Percentiles rank a stretch among this genome's conserved stretches.
Conservation (phyloP, 2,329 filamentous ascomycete genomes). For the Dendrostoma leiphaemia region DNA sequence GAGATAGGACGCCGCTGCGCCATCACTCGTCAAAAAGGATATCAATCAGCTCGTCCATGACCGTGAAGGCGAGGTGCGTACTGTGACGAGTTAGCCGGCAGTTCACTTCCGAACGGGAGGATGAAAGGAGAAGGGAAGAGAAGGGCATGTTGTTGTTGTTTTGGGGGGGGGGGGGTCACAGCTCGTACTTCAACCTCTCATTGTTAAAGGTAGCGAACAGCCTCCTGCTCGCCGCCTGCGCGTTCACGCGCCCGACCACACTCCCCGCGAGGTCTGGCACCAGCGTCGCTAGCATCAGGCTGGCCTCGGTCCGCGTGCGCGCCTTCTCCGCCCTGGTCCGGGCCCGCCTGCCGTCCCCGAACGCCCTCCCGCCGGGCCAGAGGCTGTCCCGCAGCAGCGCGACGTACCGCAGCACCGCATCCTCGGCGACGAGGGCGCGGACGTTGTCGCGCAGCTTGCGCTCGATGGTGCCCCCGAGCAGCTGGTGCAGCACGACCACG, state of each 20-base stretch:
- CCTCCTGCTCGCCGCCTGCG: conserved; percentile 82
- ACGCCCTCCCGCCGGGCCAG: conserved; percentile 67
- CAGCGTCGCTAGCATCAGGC: conserved; percentile 82
- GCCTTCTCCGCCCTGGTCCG: conserved; percentile 72
- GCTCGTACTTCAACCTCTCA: conserved; percentile 76
- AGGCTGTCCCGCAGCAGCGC: conserved; percentile 69
- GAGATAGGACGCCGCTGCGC: background rate
- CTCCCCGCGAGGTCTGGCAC: conserved; percentile 88
- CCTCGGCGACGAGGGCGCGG: conserved; percentile 71
- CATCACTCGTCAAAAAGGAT: conserved; percentile 56
- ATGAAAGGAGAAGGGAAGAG: background rate
- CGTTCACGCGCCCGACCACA: conserved; percentile 90
- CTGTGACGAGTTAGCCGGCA: conserved; percentile 31
- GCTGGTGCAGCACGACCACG: conserved; percentile 92
- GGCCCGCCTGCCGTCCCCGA: conserved; percentile 41
- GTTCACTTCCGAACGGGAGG: background rate
- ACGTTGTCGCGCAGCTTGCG: conserved; percentile 88
- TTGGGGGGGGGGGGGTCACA: background rate
- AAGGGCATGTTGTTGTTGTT: no score
- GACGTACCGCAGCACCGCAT: conserved; percentile 75
- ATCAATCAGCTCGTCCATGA: conserved; percentile 68
- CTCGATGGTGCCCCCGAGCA: conserved; percentile 94
- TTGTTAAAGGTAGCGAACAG: conserved; percentile 94
- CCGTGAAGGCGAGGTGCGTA: conserved; percentile 67
- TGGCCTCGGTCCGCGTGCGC: conserved; percentile 81